Conservation (phyloP, 345 rosid species). For the Eucalyptus tenuipes region DNA sequence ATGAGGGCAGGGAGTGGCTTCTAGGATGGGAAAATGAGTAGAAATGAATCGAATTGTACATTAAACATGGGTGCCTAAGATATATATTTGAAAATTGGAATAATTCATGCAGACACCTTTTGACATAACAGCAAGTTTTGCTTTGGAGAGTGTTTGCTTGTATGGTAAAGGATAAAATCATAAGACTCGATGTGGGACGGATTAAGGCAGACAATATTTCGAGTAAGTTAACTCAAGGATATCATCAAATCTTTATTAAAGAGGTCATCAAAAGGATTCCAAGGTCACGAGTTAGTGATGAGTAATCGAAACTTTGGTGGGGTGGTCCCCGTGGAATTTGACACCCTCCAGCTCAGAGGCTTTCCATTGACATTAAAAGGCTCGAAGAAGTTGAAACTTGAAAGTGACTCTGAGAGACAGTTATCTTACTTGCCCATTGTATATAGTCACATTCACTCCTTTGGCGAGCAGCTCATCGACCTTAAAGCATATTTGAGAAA, state of each 20-base stretch:
- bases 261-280: not conserved
- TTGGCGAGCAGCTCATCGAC: slow-evolving; percentile 69
- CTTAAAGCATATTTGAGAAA: slow-evolving; percentile 7
- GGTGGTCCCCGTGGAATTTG: not conserved
- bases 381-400: not conserved
- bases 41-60: too few species aligned
- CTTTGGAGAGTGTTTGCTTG: not conserved
- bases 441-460: slow-evolving; percentile 67
- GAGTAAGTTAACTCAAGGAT: not conserved
- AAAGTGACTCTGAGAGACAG: not conserved
- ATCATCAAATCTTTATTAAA: not conserved
- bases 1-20: not conserved
- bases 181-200: too few species aligned
- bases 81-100: not conserved
- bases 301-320: not conserved
- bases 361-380: not conserved
- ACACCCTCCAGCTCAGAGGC: not conserved
- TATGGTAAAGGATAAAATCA: not conserved
- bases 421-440: slow-evolving; percentile 74
- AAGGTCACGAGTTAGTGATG: not conserved
- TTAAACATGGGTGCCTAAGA: not conserved
- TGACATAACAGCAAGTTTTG: not conserved
- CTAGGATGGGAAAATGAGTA: not conserved
- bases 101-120: not conserved
- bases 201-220: not conserved